Conservation (phyloP, 1,284 basidiomycete genomes). For the Pterulicium gracile region DNA sequence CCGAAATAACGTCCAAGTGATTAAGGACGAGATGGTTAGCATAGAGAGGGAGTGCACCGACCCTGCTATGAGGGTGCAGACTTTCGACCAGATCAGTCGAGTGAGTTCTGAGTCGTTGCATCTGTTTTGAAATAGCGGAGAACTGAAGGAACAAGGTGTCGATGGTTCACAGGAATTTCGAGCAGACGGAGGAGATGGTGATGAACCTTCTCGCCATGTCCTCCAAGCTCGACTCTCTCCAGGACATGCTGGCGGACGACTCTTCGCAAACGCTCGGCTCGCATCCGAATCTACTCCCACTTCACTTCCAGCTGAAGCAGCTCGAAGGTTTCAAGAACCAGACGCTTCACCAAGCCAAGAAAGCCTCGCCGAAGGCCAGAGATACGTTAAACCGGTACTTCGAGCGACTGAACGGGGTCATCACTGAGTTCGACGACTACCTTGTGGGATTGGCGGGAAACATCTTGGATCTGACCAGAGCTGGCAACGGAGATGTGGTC, state of each 20-base stretch:
- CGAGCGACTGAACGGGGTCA: slow-evolving; percentile 77
- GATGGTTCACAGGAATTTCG: slow-evolving; percentile 90
- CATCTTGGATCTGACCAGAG: slow-evolving; percentile 72
- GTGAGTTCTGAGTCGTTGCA: slow-evolving; percentile 32
- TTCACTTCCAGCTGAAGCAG: slow-evolving; percentile 85
- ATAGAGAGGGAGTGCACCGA: slow-evolving; percentile 76
- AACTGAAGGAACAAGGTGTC: slow-evolving; percentile 58
- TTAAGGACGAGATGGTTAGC: slow-evolving; percentile 89
- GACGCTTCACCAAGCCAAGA: slow-evolving; percentile 86
- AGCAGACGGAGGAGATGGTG: slow-evolving; percentile 92
- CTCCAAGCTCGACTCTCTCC: slow-evolving; percentile 69
- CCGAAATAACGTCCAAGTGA: slow-evolving; percentile 70
- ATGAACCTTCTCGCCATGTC: slow-evolving; percentile 88
- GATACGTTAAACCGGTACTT: slow-evolving; percentile 73
- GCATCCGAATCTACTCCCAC: slow-evolving; percentile 78
- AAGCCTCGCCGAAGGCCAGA: slow-evolving; percentile 61
- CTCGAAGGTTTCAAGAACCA: slow-evolving; percentile 92
- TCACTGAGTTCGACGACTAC: slow-evolving; percentile 82
- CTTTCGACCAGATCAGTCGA: slow-evolving; percentile 88
- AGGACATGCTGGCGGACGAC: slow-evolving; percentile 71
- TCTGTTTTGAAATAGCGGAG: neutral
- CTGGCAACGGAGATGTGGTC: slow-evolving; percentile 74
- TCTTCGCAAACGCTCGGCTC: slow-evolving; percentile 69
- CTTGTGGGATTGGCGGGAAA: slow-evolving; percentile 71
- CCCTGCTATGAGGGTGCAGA: slow-evolving; percentile 60